Base-by-base conservation (phyloP, 73 alveolate species). In the Chromera velia region DNA sequence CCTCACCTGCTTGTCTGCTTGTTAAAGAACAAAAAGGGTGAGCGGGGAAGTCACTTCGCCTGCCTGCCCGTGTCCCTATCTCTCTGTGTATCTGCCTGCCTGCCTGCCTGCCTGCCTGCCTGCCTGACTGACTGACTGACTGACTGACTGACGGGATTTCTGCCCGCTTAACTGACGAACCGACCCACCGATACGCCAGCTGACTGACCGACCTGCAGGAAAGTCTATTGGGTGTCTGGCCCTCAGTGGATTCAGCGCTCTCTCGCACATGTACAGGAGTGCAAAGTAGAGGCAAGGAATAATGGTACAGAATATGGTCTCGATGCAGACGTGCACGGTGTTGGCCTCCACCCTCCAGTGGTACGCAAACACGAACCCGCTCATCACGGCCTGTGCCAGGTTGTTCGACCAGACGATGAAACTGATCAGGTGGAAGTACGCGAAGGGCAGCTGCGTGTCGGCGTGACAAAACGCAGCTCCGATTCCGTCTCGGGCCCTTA, bases 191-290 rank as follows among this genome's bases (percentile, higher is more conserved):
- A n/a, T n/a, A n/a, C n/a, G n/a, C n/a, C n/a, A n/a, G n/a, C n/a
- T n/a, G n/a, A n/a, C n/a, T n/a, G n/a, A n/a, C n/a, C n/a, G n/a
- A n/a, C n/a, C n/a, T n/a, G n/a, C n/a, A 28, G 73, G 73, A 28
- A 66, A 66, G 34, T 66, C 73, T n/a, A 34, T 66, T 17, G 28
- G 45, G 34, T 27, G 34, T 17, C 73, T 28, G 34, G 73, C 28
- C 27, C 73, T 33, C 28, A 66, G 73, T 27, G 73, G 73, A 28
- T 66, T 66, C 73, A 66, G 40, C 73, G 30, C 30, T 34, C 73
- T 34, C 0, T 33, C 73, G 45, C 73, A 33, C 18, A 66, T n/a
- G 30, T 66, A 24, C 33, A 66, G 34, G 45, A 66, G 22, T 9
- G 45, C 73, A 9, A 34, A 33, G n/a, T 28, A 66, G 9, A 66